phyloP scores from a whole-genome alignment of 2,329 filamentous ascomycete species.

The Aspergillus ustus region DNA sequence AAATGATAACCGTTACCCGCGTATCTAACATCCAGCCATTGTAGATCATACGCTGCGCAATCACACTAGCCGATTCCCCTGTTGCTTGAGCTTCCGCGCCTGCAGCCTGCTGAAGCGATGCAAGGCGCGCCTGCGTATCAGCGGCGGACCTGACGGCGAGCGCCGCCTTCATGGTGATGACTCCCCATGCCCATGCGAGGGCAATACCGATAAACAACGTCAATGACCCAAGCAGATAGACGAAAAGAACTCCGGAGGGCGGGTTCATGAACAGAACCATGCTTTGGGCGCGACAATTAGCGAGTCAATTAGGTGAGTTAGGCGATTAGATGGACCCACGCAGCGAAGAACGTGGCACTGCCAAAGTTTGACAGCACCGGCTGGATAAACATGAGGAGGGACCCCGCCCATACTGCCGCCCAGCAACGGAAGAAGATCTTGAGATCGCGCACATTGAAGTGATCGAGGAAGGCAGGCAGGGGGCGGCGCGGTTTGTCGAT shows the following conservation, averaged over 20 bases:
- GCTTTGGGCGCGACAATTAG: slow-evolving; percentile 16
- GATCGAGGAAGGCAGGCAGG: slow-evolving; percentile 41
- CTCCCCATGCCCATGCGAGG: slow-evolving; percentile 56
- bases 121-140: slow-evolving; percentile 42
- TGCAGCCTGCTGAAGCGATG: slow-evolving; percentile 39
- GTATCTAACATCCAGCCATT: slow-evolving; percentile 55
- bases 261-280: slow-evolving; percentile 52
- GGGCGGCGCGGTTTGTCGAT: slow-evolving; percentile 13
- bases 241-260: slow-evolving; percentile 51
- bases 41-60: slow-evolving; percentile 46
- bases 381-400: slow-evolving; percentile 53
- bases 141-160: slow-evolving; percentile 47
- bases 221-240: slow-evolving; percentile 50
- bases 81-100: slow-evolving; percentile 30
- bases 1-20: slow-evolving; percentile 45
- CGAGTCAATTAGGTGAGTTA: neutral
- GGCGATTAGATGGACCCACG: neutral
- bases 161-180: slow-evolving; percentile 56
- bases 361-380: slow-evolving; percentile 50
- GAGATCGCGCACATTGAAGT: slow-evolving; percentile 54
- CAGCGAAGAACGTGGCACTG: slow-evolving; percentile 52
- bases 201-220: slow-evolving; percentile 54
- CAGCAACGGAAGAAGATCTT: slow-evolving; percentile 55
- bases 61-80: slow-evolving; percentile 31
- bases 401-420: slow-evolving; percentile 52